phyloP scores from a whole-genome alignment of 176 grass and related monocot species.

The Leersia perrieri region DNA sequence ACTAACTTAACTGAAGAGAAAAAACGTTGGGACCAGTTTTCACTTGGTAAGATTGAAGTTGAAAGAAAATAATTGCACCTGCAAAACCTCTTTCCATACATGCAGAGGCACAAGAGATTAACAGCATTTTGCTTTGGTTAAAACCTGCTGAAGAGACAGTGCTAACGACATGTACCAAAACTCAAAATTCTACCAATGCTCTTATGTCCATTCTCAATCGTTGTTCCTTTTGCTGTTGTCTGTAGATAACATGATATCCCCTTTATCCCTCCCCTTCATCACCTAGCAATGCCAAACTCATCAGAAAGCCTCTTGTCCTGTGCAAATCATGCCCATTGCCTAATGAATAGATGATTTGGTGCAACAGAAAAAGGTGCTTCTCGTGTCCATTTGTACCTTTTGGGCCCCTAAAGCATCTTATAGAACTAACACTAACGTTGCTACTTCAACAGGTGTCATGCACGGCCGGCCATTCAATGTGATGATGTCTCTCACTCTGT shows the following conservation, averaged over 20 bases:
- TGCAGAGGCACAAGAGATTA: background rate
- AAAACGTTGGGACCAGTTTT: background rate
- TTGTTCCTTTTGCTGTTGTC: background rate
- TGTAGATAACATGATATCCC: too few species aligned
- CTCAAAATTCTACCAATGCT: constrained; percentile 19
- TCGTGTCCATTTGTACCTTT: constrained; percentile 7
- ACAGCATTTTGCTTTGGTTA: background rate
- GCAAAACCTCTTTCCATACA: background rate
- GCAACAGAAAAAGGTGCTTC: constrained; percentile 10
- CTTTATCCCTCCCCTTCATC: constrained; percentile 10
- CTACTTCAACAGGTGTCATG: constrained; percentile 15
- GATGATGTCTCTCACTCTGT: constrained; percentile 1
- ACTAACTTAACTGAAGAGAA: background rate
- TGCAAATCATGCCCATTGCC: constrained; percentile 6
- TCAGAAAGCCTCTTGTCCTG: constrained; percentile 9
- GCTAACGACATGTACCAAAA: background rate
- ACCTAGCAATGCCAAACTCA: constrained; percentile 31
- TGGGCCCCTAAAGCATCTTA: background rate
- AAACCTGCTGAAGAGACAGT: background rate
- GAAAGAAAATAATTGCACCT: background rate
- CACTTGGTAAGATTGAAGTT: background rate
- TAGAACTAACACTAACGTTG: constrained; percentile 16
- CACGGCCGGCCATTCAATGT: constrained; percentile 1
- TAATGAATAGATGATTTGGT: constrained; percentile 11
- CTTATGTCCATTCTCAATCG: background rate